phyloP scores from a whole-genome alignment of 768 basidiomycete species.

The Brasilioporus rufonigricans region DNA sequence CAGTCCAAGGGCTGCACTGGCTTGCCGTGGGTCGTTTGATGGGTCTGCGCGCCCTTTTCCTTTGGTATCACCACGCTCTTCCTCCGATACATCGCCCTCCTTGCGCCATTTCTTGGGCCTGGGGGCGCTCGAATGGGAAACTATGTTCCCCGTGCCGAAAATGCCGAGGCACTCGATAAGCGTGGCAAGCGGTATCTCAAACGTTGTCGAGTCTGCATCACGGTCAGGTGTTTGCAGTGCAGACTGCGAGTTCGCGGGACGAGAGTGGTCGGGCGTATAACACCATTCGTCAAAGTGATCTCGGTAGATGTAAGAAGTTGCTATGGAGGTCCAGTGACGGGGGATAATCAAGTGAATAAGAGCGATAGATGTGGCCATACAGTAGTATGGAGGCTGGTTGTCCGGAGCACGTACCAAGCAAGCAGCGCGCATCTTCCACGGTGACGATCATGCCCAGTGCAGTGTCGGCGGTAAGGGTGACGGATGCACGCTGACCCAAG shows the following conservation, averaged over 20 bases:
- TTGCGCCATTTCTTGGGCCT: constrained; percentile 51
- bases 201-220: constrained; percentile 38
- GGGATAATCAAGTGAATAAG: not conserved
- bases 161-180: constrained; percentile 91
- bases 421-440: constrained; percentile 81
- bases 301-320: constrained; percentile 77
- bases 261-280: constrained; percentile 49
- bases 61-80: constrained; percentile 35
- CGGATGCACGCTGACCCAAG: constrained; percentile 61
- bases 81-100: constrained; percentile 46
- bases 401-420: constrained; percentile 57
- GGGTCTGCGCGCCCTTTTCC: constrained; percentile 18
- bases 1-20: constrained; percentile 31
- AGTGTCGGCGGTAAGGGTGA: constrained; percentile 58
- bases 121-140: constrained; percentile 26
- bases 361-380: not conserved
- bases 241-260: constrained; percentile 21
- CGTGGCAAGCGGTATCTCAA: constrained; percentile 82
- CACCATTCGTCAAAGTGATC: constrained; percentile 79
- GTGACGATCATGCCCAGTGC: constrained; percentile 79
- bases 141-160: constrained; percentile 72
- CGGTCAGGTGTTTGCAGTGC: constrained; percentile 10
- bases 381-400: constrained; percentile 5
- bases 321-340: constrained; percentile 38
- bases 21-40: constrained; percentile 19